Percentiles rank a stretch among this genome's conserved stretches.
Conservation (phyloP, 768 basidiomycete genomes). For the Leucogyrophana mollusca region DNA sequence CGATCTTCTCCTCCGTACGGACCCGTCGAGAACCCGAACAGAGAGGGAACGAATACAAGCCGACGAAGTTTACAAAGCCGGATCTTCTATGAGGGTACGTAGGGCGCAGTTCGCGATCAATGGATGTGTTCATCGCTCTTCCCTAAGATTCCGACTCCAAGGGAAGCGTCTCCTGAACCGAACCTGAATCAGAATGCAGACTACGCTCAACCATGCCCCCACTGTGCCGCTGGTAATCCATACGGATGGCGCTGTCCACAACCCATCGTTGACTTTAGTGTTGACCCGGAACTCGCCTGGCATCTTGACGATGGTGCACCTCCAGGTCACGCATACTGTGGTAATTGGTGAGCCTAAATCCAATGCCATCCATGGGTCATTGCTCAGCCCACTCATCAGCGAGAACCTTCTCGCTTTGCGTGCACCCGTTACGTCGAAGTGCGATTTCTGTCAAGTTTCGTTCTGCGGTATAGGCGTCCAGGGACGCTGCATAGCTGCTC, state of each 20-base stretch:
- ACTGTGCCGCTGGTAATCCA: constrained; percentile 66
- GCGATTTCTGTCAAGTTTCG: constrained; percentile 78
- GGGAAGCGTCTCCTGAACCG: constrained; percentile 76
- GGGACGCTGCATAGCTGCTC: constrained; percentile 64
- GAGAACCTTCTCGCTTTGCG: constrained; percentile 71
- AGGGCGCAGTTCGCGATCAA: not conserved
- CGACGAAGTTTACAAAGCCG: constrained; percentile 72
- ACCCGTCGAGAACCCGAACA: constrained; percentile 65
- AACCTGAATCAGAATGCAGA: constrained; percentile 63
- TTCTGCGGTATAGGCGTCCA: constrained; percentile 84
- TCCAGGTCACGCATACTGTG: constrained; percentile 78
- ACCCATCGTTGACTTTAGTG: constrained; percentile 70
- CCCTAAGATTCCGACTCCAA: constrained; percentile 72
- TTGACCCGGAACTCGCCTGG: constrained; percentile 74
- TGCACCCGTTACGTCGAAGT: constrained; percentile 78
- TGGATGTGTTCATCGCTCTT: constrained; percentile 1
- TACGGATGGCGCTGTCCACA: constrained; percentile 82
- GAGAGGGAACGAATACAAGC: constrained; percentile 77
- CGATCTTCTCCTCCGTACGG: constrained; percentile 68
- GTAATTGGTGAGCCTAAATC: constrained; percentile 62
- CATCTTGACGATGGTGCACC: constrained; percentile 74
- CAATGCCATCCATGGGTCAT: not conserved
- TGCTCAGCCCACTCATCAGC: constrained; percentile 32
- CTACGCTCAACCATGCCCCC: constrained; percentile 76
- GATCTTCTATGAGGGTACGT: constrained; percentile 62